Evolutionary conservation across 306 rosid genomes (phyloP).

Genomic region (Phaseolus lunatus): DNA sequence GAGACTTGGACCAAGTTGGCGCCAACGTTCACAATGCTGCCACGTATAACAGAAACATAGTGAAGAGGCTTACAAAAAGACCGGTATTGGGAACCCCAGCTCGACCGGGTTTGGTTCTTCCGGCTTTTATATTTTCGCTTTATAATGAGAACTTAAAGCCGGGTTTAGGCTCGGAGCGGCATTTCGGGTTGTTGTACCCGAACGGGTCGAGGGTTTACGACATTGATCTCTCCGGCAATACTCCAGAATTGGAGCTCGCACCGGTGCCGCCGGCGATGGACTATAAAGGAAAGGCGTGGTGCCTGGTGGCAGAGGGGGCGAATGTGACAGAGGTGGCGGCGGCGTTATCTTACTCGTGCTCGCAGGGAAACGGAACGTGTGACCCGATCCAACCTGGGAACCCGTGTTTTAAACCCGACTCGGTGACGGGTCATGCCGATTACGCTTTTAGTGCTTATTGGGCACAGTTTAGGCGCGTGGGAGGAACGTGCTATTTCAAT

Average conservation of each 20-base stretch:
- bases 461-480: slow-evolving; percentile 65
- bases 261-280: slow-evolving; percentile 63
- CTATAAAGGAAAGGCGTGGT: slow-evolving; percentile 77
- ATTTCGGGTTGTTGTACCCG: slow-evolving; percentile 79
- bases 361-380: slow-evolving; percentile 85
- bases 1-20: slow-evolving; percentile 77
- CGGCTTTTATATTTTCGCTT: slow-evolving; percentile 72
- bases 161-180: slow-evolving; percentile 83
- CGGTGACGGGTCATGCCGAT: slow-evolving; percentile 59
- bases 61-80: slow-evolving; percentile 59
- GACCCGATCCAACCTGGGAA: slow-evolving; percentile 63
- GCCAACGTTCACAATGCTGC: slow-evolving; percentile 81
- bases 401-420: slow-evolving; percentile 62
- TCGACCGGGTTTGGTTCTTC: slow-evolving; percentile 67
- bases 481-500: slow-evolving; percentile 75
- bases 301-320: slow-evolving; percentile 70
- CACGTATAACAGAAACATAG: slow-evolving; percentile 70
- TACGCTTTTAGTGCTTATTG: slow-evolving; percentile 86
- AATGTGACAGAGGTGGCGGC: slow-evolving; percentile 61
- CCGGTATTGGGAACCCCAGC: slow-evolving; percentile 81
- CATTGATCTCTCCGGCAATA: slow-evolving; percentile 69
- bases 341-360: slow-evolving; percentile 80
- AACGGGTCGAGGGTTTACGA: slow-evolving; percentile 61
- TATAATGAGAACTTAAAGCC: slow-evolving; percentile 78
- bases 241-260: slow-evolving; percentile 49